Evolutionary conservation across 306 rosid species (phyloP), one percentile per base, ranked within the genome.

Genomic region (Cucurbita moschata): DNA sequence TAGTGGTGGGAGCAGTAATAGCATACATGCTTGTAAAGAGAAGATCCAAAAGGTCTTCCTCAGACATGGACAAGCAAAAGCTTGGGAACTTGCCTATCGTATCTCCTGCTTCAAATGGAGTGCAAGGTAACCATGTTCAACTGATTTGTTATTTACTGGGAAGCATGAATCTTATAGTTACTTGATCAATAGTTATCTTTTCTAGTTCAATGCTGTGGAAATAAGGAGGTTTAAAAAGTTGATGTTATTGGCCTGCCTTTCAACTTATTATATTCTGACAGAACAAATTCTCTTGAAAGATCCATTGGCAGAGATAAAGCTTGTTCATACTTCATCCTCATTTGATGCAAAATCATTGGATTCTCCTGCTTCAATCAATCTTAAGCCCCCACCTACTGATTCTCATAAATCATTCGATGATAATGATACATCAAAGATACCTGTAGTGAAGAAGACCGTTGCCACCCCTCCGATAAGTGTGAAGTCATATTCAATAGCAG

Each of bases 311-410:
- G 99, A 84, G 83, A 76, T 83, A 85, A 91, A 95, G 83, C 82
- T 90, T 12, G 57, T 76, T 65, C 90, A 86, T 78, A 46, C 86
- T 75, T 76, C 96, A 8, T 66, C 89, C 21, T 63, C 85, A 23
- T 47, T 85, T 78, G 86, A 90, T 73, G n/a, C 76, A 39, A 91
- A 89, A 83, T 73, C 91, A 43, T 89, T 88, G 78, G 90, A 86
- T 65, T 30, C 88, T 60, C 53, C 88, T 26, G 81, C 85, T 46
- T 2, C 88, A 55, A 79, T 89, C 80, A 91, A 79, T 81, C 89
- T 95, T 78, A 95, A 82, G 79, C 97, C 99, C 62, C 99, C 99
- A 75, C 99, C 99, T n/a, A 75, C 87, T 43, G 97, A 92, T 67
- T 95, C 92, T 55, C 81, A 58, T 64, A 94, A 91, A 79, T 94